Evolutionary conservation across 805 yeast species (phyloP), one percentile per base, ranked within the genome.

Genomic region (Ogataea henricii): DNA sequence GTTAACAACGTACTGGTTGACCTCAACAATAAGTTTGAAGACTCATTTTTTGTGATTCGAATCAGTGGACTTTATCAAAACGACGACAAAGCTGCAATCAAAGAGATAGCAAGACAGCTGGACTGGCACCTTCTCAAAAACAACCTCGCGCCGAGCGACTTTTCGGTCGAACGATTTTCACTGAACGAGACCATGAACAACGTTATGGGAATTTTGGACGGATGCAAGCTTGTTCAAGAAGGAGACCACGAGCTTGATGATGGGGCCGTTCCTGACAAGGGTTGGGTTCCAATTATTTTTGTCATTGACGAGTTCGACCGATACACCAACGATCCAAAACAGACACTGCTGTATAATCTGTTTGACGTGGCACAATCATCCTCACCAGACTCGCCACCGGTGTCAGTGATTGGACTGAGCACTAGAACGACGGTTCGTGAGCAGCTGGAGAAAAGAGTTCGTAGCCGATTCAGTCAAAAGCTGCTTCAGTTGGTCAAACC

Each of bases 381-480:
- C 9, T 49, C 63, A 16, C 73, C 79, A 2, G 22, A 21, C 8
- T 23, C 44, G 9, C 74, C 79, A 1, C 96, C 97, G 1, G 81
- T 91, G 4, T 79, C 94, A 43, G 87, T 92, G 5, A 65, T 94
- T 40, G 97, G 98, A 1, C 67, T 85, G 10, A 83, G 95, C 0
- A 77, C 91, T 1, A 82, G 85, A 45, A 72, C 89, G 41, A 88
- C 87, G 5, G 77, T 89, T 0, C 73, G 91, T 42, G 97, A 92
- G 57, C 73, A 81, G 57, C 70, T 94, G 39, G 99, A 94, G 61
- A 94, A 92, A 61, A 76, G 99, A 58, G 98, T 94, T 0, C 78
- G 89, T 55, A 85, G 95, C 47, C 71, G 99, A 54, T 94, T 91
- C 64, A 83, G 94, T 14, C 97, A 92, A 61, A 70, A 96, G 42